Conservation (phyloP, 192 early-diverging fungal genomes). For the Coemansia sp. region DNA sequence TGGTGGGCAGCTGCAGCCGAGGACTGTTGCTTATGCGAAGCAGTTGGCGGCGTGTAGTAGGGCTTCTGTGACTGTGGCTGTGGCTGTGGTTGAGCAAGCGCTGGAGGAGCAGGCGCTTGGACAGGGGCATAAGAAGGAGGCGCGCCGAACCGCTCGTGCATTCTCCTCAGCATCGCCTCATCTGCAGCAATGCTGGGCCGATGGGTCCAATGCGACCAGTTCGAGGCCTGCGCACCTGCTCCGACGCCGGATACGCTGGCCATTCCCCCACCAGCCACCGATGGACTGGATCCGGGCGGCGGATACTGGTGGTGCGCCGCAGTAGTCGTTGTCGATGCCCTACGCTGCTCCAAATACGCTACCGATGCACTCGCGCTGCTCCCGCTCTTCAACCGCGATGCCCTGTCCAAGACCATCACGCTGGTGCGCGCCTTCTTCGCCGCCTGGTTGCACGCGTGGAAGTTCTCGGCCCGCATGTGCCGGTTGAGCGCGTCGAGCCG, state of each 20-base stretch:
- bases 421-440: slow-evolving; percentile 53
- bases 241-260: not conserved
- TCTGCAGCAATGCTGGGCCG: slow-evolving; percentile 55
- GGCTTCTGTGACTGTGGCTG: slow-evolving; percentile 9
- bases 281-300: slow-evolving; percentile 6
- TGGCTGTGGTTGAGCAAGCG: not conserved
- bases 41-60: not conserved
- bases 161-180: slow-evolving; percentile 51
- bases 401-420: slow-evolving; percentile 17
- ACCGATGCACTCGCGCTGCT: slow-evolving; percentile 17
- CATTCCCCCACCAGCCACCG: not conserved
- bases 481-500: slow-evolving; percentile 78
- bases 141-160: slow-evolving; percentile 52
- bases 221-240: slow-evolving; percentile 7
- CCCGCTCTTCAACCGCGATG: slow-evolving; percentile 26
- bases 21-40: slow-evolving; percentile 1
- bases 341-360: slow-evolving; percentile 34
- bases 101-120: too few relatives aligned
- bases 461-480: slow-evolving; percentile 66
- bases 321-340: slow-evolving; percentile 29
- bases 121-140: slow-evolving; percentile 6
- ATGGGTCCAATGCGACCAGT: slow-evolving; percentile 50
- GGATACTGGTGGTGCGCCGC: slow-evolving; percentile 16
- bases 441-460: slow-evolving; percentile 59
- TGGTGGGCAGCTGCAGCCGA: slow-evolving; percentile 5